Evolutionary conservation across 2,329 filamentous ascomycete genomes (phyloP), one percentile per base, ranked within the genome.

Genomic region (Aotearoamyces nothofagi): DNA sequence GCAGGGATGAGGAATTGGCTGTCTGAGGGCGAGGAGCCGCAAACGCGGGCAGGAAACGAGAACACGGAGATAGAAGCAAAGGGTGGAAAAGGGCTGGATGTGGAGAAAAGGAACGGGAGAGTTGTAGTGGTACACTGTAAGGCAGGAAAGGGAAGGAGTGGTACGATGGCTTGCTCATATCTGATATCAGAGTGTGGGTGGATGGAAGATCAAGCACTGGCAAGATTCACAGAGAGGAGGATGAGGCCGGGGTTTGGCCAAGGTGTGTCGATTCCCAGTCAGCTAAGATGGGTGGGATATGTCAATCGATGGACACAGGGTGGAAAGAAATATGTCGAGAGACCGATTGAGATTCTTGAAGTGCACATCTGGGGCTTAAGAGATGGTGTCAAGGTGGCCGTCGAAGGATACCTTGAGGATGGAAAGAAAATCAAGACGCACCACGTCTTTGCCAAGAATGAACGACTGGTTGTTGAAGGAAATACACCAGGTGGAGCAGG

Each of bases 61-160:
- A 49, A 17, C 44, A n/a, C n/a, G n/a, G n/a, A n/a, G n/a, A n/a
- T n/a, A n/a, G 17, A 15, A 10, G 29, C 33, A 25, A 27, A 31
- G n/a, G 23, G 26, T 13, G 17, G 24, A 17, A 11, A 31, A 24
- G 17, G 46, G 30, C 31, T 34, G 5, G 38, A 44, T 5, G 36
- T 44, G 9, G 45, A 50, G 26, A 50, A 43, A 20, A 35, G 30
- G 9, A 40, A 44, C 4, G 32, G 45, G 20, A 63, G 83, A 17
- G 82, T 96, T 0, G 78, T 78, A 0, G 86, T 96, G 5, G 83
- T 96, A 5, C 90, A 98, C 53, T 96, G 90, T 60, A 96, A 96
- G 51, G 90, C 90, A 1, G 90, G 90, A 3, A 98, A 98, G 54
- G 90, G 90, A 2, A 66, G 90, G 28, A 92, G 82, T 39, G 90